Evolutionary conservation across 2,329 filamentous ascomycete species (phyloP), one percentile per base, ranked within the genome.

Genomic region (Nothopassalora personata): DNA sequence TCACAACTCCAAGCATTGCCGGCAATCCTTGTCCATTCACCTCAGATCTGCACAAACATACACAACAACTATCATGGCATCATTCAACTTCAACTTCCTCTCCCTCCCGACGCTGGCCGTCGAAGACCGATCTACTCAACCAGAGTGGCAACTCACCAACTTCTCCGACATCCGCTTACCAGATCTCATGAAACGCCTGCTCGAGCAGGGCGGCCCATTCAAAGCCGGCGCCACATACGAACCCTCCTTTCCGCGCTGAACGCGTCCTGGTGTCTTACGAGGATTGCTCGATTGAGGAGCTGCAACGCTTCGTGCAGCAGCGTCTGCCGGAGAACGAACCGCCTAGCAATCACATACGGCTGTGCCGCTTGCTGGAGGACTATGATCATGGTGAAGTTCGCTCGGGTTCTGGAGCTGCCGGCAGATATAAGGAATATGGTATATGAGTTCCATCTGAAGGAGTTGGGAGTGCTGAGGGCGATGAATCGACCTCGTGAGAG

Each of bases 301-400:
- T 39, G 4, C 36, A 39, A 13, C 36, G 36, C 36, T 39, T 39
- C 13, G 5, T 39, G 36, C 36, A 39, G 10, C 36, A 39, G 15
- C 36, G 36, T 13, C 2, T 13, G 5, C 13, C 15, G 10, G 36
- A 9, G 13, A 39, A n/a, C 2, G 36, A 39, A 13, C 36, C 5
- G 13, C 36, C 36, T 5, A 15, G 11, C 5, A 5, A 39, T 13
- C 36, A 39, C 15, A 39, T 7, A 7, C 36, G 36, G 36, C 36
- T 39, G 36, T 3, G 5, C 36, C 36, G 36, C 36, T 39, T 39
- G 36, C 75, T 83, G 8, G 66, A 77, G 57, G 82, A 84, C 54
- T 74, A 75, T 8, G 75, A 75, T n/a, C n/a, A n/a, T n/a, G 28
- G 68, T 45, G 15, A 50, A 48, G 8, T 55, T 55, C 27, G 36